A percentile compares a stretch with the other conserved stretches of the same genome.
Evolutionary conservation across 495 filamentous ascomycete genomes (phyloP).

Genomic region (Hypomontagnella submonticulosa): DNA sequence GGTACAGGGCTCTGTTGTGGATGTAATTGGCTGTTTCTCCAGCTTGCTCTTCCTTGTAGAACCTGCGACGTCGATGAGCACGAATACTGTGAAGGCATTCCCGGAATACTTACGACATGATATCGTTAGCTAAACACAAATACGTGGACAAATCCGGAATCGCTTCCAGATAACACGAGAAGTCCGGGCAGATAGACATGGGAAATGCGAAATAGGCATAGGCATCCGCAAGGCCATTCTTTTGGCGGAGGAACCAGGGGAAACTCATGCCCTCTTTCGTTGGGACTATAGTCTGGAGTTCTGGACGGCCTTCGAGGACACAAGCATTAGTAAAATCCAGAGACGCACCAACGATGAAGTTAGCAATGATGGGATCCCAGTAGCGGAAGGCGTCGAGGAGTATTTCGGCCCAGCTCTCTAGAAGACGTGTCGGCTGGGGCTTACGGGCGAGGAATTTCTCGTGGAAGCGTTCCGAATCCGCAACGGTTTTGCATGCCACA

Average conservation of each 20-base stretch:
- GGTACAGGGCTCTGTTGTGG: constrained; percentile 20
- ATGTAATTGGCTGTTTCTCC: constrained; percentile 53
- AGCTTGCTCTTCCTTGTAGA: constrained; percentile 65
- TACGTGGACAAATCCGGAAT: constrained; percentile 35
- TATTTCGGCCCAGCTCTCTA: constrained; percentile 24
- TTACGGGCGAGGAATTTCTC: constrained; percentile 23
- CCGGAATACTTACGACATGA: constrained; percentile 33
- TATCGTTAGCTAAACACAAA: constrained; percentile 28
- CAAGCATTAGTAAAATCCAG: constrained; percentile 34
- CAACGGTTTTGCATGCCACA: constrained; percentile 1
- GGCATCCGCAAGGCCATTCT: constrained; percentile 22
- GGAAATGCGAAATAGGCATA: constrained; percentile 36
- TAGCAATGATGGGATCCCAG: constrained; percentile 28
- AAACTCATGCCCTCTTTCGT: constrained; percentile 25
- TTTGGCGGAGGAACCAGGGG: constrained; percentile 30
- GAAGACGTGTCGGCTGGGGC: constrained; percentile 18
- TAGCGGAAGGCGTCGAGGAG: constrained; percentile 22
- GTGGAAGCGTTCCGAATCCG: constrained; percentile 22
- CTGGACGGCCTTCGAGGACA: constrained; percentile 24
- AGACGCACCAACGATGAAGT: constrained; percentile 31
- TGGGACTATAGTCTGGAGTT: constrained; percentile 20
- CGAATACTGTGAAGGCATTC: neutral
- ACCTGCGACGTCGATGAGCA: constrained; percentile 47
- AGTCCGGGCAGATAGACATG: constrained; percentile 23
- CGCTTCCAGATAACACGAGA: constrained; percentile 32